phyloP scores from a whole-genome alignment of 2,329 filamentous ascomycete genomes.

The Claviceps quebecensis region DNA sequence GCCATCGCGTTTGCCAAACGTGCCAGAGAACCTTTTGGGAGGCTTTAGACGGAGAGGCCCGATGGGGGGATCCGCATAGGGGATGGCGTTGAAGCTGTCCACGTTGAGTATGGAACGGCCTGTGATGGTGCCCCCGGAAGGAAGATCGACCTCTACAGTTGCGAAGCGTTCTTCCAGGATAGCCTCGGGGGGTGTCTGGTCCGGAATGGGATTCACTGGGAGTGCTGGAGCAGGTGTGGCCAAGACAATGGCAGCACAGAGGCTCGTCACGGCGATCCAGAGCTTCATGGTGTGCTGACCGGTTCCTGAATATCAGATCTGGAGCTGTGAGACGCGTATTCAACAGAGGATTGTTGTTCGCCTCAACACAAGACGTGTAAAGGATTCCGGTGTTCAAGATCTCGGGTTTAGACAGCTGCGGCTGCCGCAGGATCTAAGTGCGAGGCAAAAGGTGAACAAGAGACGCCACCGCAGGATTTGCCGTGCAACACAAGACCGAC shows the following conservation, averaged over 20 bases:
- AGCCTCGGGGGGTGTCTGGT: constrained; percentile 8
- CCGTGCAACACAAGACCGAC: neutral
- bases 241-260: constrained; percentile 7
- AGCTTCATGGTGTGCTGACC: neutral
- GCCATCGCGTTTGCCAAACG: constrained; percentile 47
- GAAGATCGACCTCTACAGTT: constrained; percentile 38
- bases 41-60: constrained; percentile 54
- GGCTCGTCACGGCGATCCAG: neutral
- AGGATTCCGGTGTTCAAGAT: no score
- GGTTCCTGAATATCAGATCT: no score
- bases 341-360: no score
- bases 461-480: neutral
- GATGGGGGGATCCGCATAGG: constrained; percentile 56
- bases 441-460: neutral
- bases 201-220: constrained; percentile 9
- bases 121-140: constrained; percentile 43
- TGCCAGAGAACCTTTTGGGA: constrained; percentile 41
- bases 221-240: constrained; percentile 13
- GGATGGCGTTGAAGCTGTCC: constrained; percentile 62
- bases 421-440: neutral
- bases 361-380: no score
- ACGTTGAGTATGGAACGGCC: constrained; percentile 33
- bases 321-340: no score
- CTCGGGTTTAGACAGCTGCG: neutral
- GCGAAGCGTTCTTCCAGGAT: constrained; percentile 25